A percentile compares a stretch with the other conserved stretches of the same genome.
These are phyloP conservation scores for Hemisphaericaspora nanyangensis DNA, from an alignment of 805 yeast genomes.

Conservation along the genomic window DNA sequence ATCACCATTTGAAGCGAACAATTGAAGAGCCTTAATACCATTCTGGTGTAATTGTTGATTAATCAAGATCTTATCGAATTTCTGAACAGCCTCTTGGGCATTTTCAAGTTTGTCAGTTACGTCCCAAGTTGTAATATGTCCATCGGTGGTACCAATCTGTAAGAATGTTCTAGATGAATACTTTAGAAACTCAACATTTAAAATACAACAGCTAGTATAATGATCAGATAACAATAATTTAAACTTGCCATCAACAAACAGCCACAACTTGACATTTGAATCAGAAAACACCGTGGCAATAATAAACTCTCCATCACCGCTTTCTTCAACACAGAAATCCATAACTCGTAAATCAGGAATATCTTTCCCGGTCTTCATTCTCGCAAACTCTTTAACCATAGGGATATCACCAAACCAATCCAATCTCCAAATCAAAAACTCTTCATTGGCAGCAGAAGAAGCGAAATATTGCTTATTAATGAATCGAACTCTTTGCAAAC, in stretches of 20 bases:
- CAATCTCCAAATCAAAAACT: constrained; percentile 75
- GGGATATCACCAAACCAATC: constrained; percentile 34
- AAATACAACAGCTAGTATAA: constrained; percentile 75
- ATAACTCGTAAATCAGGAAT: constrained; percentile 85
- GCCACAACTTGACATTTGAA: constrained; percentile 69
- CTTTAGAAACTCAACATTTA: constrained; percentile 52
- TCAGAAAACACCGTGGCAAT: constrained; percentile 80
- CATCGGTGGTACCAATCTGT: constrained; percentile 78
- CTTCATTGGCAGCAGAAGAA: constrained; percentile 81
- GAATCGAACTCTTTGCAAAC: constrained; percentile 71
- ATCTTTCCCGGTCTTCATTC: constrained; percentile 50
- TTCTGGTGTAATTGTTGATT: constrained; percentile 73
- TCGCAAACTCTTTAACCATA: constrained; percentile 45
- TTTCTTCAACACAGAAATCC: constrained; percentile 64
- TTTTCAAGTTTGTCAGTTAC: constrained; percentile 22
- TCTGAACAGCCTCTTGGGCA: neutral
- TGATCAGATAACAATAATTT: constrained; percentile 39
- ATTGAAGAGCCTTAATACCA: constrained; percentile 64
- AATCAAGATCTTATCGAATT: constrained; percentile 25
- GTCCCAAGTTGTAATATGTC: constrained; percentile 63
- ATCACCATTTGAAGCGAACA: constrained; percentile 11
- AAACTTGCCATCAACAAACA: constrained; percentile 33
- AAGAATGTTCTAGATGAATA: constrained; percentile 26
- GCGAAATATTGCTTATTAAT: constrained; percentile 45
- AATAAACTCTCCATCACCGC: constrained; percentile 43